Percentiles rank a stretch among this genome's conserved stretches.
phyloP scores from a whole-genome alignment of 805 yeast species.

The Isabelozyma rhagii region DNA sequence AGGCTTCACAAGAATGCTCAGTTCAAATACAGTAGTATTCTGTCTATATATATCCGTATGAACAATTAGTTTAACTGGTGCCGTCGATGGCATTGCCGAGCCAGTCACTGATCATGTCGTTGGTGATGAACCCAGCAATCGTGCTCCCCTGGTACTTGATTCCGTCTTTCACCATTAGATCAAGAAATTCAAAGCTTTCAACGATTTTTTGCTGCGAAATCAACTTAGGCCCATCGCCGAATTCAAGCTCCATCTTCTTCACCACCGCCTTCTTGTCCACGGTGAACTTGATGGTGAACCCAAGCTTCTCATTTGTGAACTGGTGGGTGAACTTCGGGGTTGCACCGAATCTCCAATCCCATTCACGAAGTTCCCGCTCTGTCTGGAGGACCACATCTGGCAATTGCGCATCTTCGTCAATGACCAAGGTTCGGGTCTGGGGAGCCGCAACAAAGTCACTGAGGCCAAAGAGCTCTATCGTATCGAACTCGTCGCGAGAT shows the following conservation, averaged over 20 bases:
- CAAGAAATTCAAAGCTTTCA: conserved; percentile 32
- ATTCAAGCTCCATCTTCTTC: conserved; percentile 14
- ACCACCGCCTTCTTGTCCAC: conserved; percentile 47
- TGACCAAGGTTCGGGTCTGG: conserved; percentile 10
- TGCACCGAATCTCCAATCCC: conserved; percentile 75
- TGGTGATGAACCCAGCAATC: conserved; percentile 41
- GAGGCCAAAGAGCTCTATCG: conserved; percentile 32
- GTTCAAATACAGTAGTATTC: neutral
- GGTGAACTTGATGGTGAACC: conserved; percentile 29
- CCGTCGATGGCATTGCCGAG: conserved; percentile 46
- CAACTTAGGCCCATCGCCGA: conserved; percentile 2
- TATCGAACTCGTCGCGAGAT: conserved; percentile 18
- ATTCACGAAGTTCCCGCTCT: conserved; percentile 43
- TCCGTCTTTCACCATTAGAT: conserved; percentile 23
- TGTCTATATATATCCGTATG: neutral
- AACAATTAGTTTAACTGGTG: conserved; percentile 16
- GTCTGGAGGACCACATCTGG: conserved; percentile 40
- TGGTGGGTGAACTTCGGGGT: conserved; percentile 71
- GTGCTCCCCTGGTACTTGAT: conserved; percentile 40
- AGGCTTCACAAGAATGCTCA: too few relatives aligned
- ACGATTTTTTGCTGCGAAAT: conserved; percentile 8
- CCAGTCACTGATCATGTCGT: conserved; percentile 45
- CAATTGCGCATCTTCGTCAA: conserved; percentile 23
- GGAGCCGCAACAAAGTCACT: conserved; percentile 24
- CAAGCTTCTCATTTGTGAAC: conserved; percentile 34